phyloP scores from a whole-genome alignment of 192 early-diverging fungal genomes.

The Podila minutissima region DNA sequence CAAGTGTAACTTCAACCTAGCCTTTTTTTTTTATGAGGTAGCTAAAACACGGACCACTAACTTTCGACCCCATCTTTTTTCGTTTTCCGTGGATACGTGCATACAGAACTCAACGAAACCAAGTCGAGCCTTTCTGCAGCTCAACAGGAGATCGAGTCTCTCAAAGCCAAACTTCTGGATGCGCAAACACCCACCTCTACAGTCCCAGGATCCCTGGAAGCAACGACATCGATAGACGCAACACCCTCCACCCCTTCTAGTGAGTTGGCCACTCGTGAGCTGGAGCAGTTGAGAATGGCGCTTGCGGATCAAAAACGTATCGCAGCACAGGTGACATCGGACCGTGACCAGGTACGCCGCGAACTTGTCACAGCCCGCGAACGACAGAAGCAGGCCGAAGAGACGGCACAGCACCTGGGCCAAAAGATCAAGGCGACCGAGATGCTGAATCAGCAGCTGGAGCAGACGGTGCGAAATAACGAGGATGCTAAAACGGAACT shows the following conservation, averaged over 20 bases:
- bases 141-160: not conserved
- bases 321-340: not conserved
- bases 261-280: not conserved
- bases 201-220: not conserved
- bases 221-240: not conserved
- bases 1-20: not conserved
- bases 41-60: too few species aligned
- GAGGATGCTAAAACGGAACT: not conserved
- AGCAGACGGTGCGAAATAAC: not conserved
- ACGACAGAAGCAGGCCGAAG: not conserved
- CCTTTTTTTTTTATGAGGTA: too few species aligned
- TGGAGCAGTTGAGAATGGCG: not conserved
- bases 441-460: constrained; percentile 1
- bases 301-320: not conserved
- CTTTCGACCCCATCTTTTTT: not conserved
- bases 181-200: not conserved
- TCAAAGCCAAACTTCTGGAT: not conserved
- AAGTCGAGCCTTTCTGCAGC: not conserved
- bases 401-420: not conserved
- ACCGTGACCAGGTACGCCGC: not conserved
- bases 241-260: not conserved
- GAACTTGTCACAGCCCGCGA: not conserved
- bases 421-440: constrained; percentile 4
- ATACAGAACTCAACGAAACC: not conserved
- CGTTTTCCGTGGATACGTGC: not conserved